These are phyloP conservation scores for Daldinia childiae DNA, from an alignment of 495 filamentous ascomycete genomes.

Conservation along the genomic window DNA sequence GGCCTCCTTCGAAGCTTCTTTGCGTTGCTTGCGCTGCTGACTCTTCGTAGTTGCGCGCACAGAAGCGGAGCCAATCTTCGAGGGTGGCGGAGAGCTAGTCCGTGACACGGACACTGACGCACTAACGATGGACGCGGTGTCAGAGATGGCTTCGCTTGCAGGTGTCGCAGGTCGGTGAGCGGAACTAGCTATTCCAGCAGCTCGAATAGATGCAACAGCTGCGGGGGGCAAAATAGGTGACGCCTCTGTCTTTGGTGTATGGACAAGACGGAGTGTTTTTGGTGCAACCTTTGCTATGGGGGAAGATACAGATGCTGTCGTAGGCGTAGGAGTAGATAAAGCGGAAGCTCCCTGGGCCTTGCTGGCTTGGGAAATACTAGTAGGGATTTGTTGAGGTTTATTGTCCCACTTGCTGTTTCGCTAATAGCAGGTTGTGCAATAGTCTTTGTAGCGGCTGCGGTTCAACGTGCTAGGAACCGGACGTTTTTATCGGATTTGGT, in stretches of 20 bases:
- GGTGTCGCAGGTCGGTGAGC: constrained; percentile 80
- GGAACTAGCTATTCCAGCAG: constrained; percentile 53
- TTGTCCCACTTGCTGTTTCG: constrained; percentile 44
- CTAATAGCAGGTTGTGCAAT: constrained; percentile 39
- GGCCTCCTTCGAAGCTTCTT: constrained; percentile 72
- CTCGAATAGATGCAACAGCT: constrained; percentile 46
- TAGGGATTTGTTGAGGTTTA: constrained; percentile 35
- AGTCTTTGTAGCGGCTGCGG: constrained; percentile 63
- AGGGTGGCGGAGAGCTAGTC: constrained; percentile 80
- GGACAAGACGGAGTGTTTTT: constrained; percentile 73
- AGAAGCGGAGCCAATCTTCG: constrained; percentile 79
- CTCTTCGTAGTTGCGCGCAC: constrained; percentile 86
- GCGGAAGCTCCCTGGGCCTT: constrained; percentile 51
- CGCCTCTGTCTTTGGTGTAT: constrained; percentile 75
- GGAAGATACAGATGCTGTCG: constrained; percentile 58
- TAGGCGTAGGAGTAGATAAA: constrained; percentile 64
- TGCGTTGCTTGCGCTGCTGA: constrained; percentile 87
- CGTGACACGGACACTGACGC: constrained; percentile 77
- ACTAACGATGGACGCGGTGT: constrained; percentile 79
- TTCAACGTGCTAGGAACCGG: constrained; percentile 71
- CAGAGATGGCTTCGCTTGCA: constrained; percentile 76
- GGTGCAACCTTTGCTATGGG: constrained; percentile 55
- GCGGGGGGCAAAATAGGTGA: constrained; percentile 51
- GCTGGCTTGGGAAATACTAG: constrained; percentile 18
- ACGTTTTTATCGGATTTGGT: constrained; percentile 62